Evolutionary conservation across 2,329 filamentous ascomycete genomes (phyloP), one percentile per base, ranked within the genome.

Genomic region (Fusarium devonianum): DNA sequence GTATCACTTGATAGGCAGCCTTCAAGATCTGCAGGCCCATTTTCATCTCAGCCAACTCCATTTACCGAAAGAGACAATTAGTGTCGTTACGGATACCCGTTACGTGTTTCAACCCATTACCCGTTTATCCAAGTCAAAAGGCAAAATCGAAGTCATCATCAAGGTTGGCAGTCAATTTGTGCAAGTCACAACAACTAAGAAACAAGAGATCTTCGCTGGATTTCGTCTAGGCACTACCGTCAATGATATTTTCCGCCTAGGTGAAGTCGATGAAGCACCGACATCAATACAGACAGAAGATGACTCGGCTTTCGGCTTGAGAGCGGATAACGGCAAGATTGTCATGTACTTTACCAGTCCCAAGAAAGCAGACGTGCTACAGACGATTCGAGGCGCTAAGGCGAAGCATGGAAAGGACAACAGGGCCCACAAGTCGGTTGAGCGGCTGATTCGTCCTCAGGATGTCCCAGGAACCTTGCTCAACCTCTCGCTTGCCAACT

Each of bases 321-420:
- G 85, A 38, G 85, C 85, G 3, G 86, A 89, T 60, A 86, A 84
- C 55, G 86, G 86, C 59, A 87, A 85, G 69, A 84, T 87, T 38
- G 80, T 87, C 42, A 87, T 89, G 84, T 87, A 85, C 65, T 89
- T 89, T 67, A 85, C 84, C 13, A 88, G 85, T 57, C 76, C 83
- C 2, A 83, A 82, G 65, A 87, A 86, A 66, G 66, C 73, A 6
- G 85, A 88, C 52, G 78, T 89, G 14, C 72, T 89, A 4, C 81
- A 85, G 67, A 80, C 81, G 9, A 85, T 89, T 42, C 79, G 84
- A 23, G 75, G 73, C 8, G 84, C 84, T 32, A 88, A 87, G 67
- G 73, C 78, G 7, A 88, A 86, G 60, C 78, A 86, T 53, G 81
- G 81, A 44, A 88, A 87, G 63, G 85, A 88, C 55, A 78, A 75